Evolutionary conservation across 2,329 filamentous ascomycete genomes (phyloP).

Genomic region (Colletotrichum echinochloae): DNA sequence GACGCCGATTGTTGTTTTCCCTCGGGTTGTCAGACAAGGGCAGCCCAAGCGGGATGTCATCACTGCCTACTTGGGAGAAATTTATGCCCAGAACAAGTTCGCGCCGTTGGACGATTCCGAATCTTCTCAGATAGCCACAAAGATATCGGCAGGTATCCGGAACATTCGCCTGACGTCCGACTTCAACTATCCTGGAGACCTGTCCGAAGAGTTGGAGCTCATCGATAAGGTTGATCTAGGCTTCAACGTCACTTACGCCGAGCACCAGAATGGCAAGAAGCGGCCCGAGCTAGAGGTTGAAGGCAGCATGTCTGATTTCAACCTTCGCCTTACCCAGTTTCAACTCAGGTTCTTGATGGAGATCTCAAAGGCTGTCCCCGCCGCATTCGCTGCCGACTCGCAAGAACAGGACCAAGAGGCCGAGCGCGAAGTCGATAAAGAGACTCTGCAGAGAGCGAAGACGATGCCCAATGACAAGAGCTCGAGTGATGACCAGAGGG

Average conservation of each 20-base stretch:
- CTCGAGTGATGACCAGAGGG: conserved; percentile 52
- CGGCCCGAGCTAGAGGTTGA: conserved; percentile 93
- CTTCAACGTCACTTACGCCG: conserved; percentile 91
- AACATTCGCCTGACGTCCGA: conserved; percentile 92
- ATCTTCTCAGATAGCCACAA: conserved; percentile 82
- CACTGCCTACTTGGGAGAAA: conserved; percentile 95
- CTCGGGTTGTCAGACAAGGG: conserved; percentile 78
- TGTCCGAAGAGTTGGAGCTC: conserved; percentile 89
- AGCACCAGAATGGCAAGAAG: conserved; percentile 81
- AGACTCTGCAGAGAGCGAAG: conserved; percentile 61
- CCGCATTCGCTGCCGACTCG: conserved; percentile 82
- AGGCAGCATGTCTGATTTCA: conserved; percentile 92
- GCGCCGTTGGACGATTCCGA: conserved; percentile 83
- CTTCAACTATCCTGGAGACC: conserved; percentile 80
- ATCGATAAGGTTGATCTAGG: conserved; percentile 97
- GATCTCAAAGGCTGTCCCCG: conserved; percentile 87
- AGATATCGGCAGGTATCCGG: conserved; percentile 89
- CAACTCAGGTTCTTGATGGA: conserved; percentile 92
- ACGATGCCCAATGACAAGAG: conserved; percentile 51
- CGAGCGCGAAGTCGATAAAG: conserved; percentile 77
- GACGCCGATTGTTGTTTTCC: conserved; percentile 96
- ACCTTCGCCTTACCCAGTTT: conserved; percentile 87
- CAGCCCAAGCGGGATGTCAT: conserved; percentile 81
- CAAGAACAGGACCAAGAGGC: conserved; percentile 80
- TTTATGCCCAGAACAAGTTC: conserved; percentile 96